Conservation (phyloP, 2,329 filamentous ascomycete genomes). For the Sphaerulina vaccinii region DNA sequence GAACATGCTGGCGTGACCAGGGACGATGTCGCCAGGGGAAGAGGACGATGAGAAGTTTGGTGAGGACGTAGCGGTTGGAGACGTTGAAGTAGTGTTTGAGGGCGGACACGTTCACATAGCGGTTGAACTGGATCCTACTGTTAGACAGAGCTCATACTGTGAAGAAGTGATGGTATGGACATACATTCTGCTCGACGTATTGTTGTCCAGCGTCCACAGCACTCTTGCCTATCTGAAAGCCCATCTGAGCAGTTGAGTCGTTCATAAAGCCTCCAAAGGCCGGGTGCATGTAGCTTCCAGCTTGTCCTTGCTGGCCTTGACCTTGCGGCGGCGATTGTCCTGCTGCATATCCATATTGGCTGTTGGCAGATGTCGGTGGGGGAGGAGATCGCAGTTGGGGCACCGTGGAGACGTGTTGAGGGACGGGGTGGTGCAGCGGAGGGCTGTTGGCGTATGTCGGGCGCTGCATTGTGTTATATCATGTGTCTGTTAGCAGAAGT, state of each 20-base stretch:
- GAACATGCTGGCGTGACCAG: constrained; percentile 86
- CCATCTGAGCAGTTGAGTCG: constrained; percentile 91
- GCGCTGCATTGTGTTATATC: constrained; percentile 72
- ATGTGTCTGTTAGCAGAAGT: neutral
- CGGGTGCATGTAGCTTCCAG: constrained; percentile 46
- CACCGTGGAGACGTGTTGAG: constrained; percentile 96
- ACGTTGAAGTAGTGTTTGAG: constrained; percentile 99
- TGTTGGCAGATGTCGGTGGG: constrained; percentile 69
- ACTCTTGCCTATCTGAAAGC: constrained; percentile 88
- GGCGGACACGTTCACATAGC: constrained; percentile 86
- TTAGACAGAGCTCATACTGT: no score
- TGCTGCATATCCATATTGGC: constrained; percentile 64
- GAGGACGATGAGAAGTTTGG: constrained; percentile 88
- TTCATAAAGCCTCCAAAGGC: constrained; percentile 92
- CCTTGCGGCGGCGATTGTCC: constrained; percentile 53
- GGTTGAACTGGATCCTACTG: no score
- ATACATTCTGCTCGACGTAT: constrained; percentile 91
- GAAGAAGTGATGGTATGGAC: constrained; percentile 36
- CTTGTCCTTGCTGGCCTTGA: constrained; percentile 26
- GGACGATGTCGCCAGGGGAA: constrained; percentile 98
- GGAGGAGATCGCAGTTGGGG: constrained; percentile 94
- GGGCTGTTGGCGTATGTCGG: constrained; percentile 79
- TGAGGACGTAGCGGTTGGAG: constrained; percentile 92
- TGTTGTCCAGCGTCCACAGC: constrained; percentile 90
- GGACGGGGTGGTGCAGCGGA: constrained; percentile 93